A percentile compares a stretch with the other conserved stretches of the same genome.
These are phyloP conservation scores for Kazachstania africana DNA, from an alignment of 805 yeast genomes.

Conservation along the genomic window DNA sequence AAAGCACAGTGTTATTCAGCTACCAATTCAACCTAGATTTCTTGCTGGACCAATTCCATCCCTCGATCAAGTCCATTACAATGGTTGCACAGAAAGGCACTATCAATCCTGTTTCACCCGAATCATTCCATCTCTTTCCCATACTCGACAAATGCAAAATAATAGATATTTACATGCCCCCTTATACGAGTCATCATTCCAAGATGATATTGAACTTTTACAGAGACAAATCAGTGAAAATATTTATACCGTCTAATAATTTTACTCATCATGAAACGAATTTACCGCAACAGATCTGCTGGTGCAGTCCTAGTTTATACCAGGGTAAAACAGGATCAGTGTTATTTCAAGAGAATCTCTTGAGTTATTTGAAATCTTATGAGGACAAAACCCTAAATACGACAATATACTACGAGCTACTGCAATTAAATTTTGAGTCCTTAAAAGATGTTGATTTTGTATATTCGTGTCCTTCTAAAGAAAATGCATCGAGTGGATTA, in stretches of 20 bases:
- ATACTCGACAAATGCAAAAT: conserved; percentile 7
- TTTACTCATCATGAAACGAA: conserved; percentile 42
- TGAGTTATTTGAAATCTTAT: conserved; percentile 36
- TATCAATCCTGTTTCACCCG: conserved; percentile 11
- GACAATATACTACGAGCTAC: too few relatives aligned
- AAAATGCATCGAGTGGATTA: conserved; percentile 22
- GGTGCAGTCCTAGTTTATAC: conserved; percentile 42
- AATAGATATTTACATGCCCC: conserved; percentile 27
- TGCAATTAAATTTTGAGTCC: conserved; percentile 29
- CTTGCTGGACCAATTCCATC: conserved; percentile 24
- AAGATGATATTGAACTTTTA: conserved; percentile 54
- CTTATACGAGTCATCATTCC: conserved; percentile 47
- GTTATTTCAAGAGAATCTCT: conserved; percentile 36
- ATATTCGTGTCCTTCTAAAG: conserved; percentile 42
- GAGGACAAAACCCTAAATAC: conserved; percentile 16
- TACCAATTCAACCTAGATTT: conserved; percentile 34
- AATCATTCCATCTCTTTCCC: conserved; percentile 3
- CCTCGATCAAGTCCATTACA: conserved; percentile 11
- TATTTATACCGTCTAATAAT: conserved; percentile 51
- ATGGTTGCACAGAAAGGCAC: conserved; percentile 27
- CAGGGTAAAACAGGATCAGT: conserved; percentile 2
- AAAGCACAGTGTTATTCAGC: conserved; percentile 36
- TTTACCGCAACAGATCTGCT: conserved; percentile 52
- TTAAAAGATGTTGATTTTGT: conserved; percentile 40
- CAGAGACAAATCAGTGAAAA: conserved; percentile 33